Percentiles rank a stretch among this genome's conserved stretches.
Evolutionary conservation across 2,329 filamentous ascomycete genomes (phyloP).

Genomic region (Claviceps sp.): DNA sequence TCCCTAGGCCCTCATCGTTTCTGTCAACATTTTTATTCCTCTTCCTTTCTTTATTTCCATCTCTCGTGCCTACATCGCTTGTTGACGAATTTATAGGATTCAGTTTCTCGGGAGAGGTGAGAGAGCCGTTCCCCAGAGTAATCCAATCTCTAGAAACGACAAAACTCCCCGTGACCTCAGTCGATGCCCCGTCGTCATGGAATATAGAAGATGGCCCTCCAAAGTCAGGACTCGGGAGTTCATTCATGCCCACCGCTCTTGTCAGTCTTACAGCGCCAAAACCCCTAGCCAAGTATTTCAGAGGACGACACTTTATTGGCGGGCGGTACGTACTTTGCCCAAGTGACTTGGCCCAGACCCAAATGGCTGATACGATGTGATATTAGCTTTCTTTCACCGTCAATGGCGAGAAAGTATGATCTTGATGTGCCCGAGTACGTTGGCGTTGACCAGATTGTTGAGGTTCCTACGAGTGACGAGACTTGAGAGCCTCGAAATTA

Average conservation of each 20-base stretch:
- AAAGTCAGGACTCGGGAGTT: conserved; percentile 58
- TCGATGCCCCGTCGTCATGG: conserved; percentile 93
- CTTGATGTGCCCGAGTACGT: conserved; percentile 73
- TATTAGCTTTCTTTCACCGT: conserved; percentile 60
- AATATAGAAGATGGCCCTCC: conserved; percentile 81
- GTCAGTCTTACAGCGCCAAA: conserved; percentile 91
- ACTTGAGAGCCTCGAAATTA: conserved; percentile 28
- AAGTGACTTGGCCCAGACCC: background rate
- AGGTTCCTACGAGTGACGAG: conserved; percentile 42
- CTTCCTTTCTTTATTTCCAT: background rate
- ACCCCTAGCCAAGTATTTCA: conserved; percentile 72
- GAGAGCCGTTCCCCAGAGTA: conserved; percentile 79
- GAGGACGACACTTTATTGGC: conserved; percentile 80
- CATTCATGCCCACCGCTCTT: conserved; percentile 66
- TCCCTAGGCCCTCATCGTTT: background rate
- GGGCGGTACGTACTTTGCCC: conserved; percentile 45
- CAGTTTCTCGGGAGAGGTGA: conserved; percentile 80
- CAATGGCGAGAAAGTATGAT: conserved; percentile 72
- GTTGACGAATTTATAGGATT: conserved; percentile 45
- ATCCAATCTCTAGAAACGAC: conserved; percentile 65
- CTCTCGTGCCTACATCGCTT: too few relatives aligned
- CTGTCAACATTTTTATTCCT: background rate
- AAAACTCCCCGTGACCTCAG: conserved; percentile 64
- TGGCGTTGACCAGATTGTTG: conserved; percentile 80
- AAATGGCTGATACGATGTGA: conserved; percentile 7